Base-by-base conservation (phyloP, 2,329 filamentous ascomycete species). In the Monosporascus sp. region DNA sequence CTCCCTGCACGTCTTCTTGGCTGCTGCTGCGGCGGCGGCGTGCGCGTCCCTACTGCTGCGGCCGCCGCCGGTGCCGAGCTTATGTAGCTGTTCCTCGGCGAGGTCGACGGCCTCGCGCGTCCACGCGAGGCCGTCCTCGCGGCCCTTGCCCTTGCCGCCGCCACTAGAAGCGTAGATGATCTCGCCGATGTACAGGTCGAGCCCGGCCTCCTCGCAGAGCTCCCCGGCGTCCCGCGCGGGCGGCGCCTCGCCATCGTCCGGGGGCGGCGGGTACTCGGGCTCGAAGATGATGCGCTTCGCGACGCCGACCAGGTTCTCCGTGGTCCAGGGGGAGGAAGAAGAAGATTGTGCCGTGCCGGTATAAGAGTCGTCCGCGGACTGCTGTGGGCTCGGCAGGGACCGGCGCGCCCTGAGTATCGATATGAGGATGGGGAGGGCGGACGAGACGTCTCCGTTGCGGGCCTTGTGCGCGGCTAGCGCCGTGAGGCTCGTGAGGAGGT, bases 181-280 rank as follows among this genome's bases (percentile, higher is more conserved):
- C 72, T 97, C 93, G 54, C 93, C 93, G 57, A 97, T 93, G 70
- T 96, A 94, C 24, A 91, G 80, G 77, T 90, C 91, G 15, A 97
- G 72, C 0, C 84, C 90, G 3, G 91, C 90, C 70, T 97, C 92
- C 59, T 94, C 87, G 69, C 92, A 97, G 38, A 81, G 79, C 58
- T 89, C 83, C 27, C 79, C 75, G 9, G 83, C 66, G 51, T 81
- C 82, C 47, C 89, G 86, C 52, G 78, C 71, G 0, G 92, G 83
- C 0, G 86, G 78, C 3, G 81, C 72, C 47, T 87, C 82, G 51
- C 92, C 92, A 48, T 89, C 85, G 0, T 82, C 75, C 0, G 86
- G 88, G 0, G 88, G 80, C 0, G 83, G 69, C 0, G 93, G 91
- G 65, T 91, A 96, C 2, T 77, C 71, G 0, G 86, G 82, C 5